Base-by-base conservation (phyloP, 106 monocot genomes). In the Allium fistulosum region DNA sequence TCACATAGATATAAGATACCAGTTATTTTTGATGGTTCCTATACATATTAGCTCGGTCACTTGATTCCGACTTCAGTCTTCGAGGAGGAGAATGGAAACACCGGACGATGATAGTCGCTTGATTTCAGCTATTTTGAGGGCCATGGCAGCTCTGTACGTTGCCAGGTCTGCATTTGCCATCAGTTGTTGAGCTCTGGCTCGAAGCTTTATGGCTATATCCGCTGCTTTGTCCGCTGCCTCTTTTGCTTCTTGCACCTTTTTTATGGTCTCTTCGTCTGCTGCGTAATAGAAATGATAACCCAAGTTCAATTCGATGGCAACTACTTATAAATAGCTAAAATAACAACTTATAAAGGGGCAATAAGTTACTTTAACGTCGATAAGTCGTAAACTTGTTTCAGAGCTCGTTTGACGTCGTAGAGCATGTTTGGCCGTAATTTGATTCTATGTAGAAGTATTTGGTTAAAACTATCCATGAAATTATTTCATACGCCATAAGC, bases 161-260 rank as follows among this genome's bases (percentile, higher is more conserved):
- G 74, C 75, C 46, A 90, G 57, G 28, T 94, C 89, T 50, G 93
- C 93, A 15, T 94, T 81, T 22, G 45, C 51, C 86, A 94, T 87
- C 49, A 94, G 67, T 27, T 61, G 17, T 74, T 94, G 90, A 45
- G 86, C 89, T 59, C 82, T 65, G 0, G 17, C 57, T 18, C 93
- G 86, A 46, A 76, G 49, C 1, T 62, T 72, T 9, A 78, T 73
- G 14, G 93, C 93, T 27, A 22, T 8, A 9, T 82, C 79, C 11
- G 56, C 58, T 7, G 84, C 79, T 58, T 58, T 78, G 0, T 58
- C 65, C 12, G 80, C 81, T 9, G 77, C 86, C 45, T n/a, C 55
- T 63, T 87, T 68, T 2, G 86, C 82, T 64, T 82, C 81, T 2
- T 73, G 66, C n/a, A 84, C 75, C 28, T 80, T 87, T 8, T 57